Percentiles rank a stretch among this genome's conserved stretches.
phyloP scores from a whole-genome alignment of 2,329 filamentous ascomycete species.

The Orbilia javanica region DNA sequence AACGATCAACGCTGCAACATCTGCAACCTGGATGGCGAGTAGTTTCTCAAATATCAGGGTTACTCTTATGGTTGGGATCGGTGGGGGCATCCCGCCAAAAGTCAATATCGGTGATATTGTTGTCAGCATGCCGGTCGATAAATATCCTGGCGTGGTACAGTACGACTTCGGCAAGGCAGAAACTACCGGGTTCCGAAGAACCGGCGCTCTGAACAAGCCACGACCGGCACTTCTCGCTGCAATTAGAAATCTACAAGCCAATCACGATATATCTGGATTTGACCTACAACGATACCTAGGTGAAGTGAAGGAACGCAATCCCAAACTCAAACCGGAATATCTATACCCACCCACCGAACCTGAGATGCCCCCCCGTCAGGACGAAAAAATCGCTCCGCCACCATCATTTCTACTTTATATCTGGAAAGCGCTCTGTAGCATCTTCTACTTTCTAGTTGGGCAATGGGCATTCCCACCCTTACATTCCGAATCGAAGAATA shows the following conservation, averaged over 20 bases:
- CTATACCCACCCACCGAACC: too few relatives aligned
- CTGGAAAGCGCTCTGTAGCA: too few relatives aligned
- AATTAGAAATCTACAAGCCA: neutral
- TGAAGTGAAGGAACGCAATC: too few relatives aligned
- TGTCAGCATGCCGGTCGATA: neutral
- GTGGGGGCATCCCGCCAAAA: conserved; percentile 27
- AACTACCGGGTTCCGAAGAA: neutral
- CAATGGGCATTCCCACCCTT: too few relatives aligned
- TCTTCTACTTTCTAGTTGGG: too few relatives aligned
- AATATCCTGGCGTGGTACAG: conserved; percentile 40
- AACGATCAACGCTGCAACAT: neutral
- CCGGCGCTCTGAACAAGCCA: neutral
- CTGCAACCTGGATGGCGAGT: conserved; percentile 2
- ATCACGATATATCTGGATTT: neutral
- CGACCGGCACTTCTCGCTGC: neutral
- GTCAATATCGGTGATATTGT: conserved; percentile 26
- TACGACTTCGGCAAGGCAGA: conserved; percentile 1
- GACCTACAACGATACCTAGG: too few relatives aligned
- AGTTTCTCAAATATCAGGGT: conserved; percentile 22
- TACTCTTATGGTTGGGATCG: conserved; percentile 23
- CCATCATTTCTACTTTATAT: too few relatives aligned
- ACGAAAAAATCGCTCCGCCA: too few relatives aligned
- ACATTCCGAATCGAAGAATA: too few relatives aligned
- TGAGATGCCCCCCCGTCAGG: too few relatives aligned
- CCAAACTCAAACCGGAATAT: too few relatives aligned